Evolutionary conservation across 2,329 filamentous ascomycete species (phyloP), one percentile per base, ranked within the genome.

Genomic region (Lachnellula suecica): DNA sequence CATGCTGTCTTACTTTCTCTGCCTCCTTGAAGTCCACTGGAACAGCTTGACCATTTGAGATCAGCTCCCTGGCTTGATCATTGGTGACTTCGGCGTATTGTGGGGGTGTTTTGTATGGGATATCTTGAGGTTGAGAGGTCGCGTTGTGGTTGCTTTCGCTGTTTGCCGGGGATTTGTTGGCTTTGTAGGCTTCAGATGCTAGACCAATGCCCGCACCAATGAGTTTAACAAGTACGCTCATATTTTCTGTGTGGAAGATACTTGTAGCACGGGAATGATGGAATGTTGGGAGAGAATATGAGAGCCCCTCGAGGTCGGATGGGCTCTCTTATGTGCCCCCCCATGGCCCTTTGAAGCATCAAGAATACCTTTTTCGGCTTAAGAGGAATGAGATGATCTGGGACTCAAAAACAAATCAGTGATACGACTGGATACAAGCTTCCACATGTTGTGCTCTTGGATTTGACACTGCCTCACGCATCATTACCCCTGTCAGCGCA

Each of bases 141-240:
- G 23, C 46, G 23, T 38, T 46, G 13, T 51, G 52, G 52, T 55
- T 63, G 24, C 53, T 56, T 46, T 59, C 61, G 35, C 56, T 52
- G 24, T 35, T 37, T 22, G 45, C n/a, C n/a, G n/a, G 44, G 42
- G 49, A 31, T 27, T 55, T 47, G 11, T 54, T 43, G 3, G 49
- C 46, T 49, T 57, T 59, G 19, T 38, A 38, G 15, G 58, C 56
- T 52, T 65, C 63, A 2, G 60, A 61, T 15, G 59, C 63, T 11
- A 64, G 58, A 15, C 63, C 62, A 29, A 65, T 61, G 22, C 63
- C 62, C 24, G 56, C 56, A 6, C 60, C 63, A 11, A 65, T 47
- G 27, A 63, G 52, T 37, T 53, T 59, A 19, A 63, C 53, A 29
- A 64, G 41, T 9, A 44, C 49, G n/a, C 57, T 53, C 59, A 64